phyloP scores from a whole-genome alignment of 2,329 filamentous ascomycete species.

The Fusarium buharicum region DNA sequence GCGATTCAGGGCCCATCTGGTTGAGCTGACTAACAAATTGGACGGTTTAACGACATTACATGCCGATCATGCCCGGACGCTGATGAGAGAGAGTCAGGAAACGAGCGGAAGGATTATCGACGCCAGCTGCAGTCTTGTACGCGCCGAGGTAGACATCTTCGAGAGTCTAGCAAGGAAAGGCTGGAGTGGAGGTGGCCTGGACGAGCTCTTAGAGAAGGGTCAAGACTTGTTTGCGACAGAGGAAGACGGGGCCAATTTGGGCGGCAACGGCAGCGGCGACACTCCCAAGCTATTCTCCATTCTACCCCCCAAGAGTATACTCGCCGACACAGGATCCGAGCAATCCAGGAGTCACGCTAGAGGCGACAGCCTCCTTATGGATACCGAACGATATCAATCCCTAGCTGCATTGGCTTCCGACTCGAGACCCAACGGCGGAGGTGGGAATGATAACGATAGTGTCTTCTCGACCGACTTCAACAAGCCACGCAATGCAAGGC shows the following conservation, averaged over 20 bases:
- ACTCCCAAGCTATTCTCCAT: constrained; percentile 70
- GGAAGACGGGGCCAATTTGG: constrained; percentile 49
- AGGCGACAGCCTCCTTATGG: constrained; percentile 65
- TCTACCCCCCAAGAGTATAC: constrained; percentile 70
- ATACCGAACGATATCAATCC: constrained; percentile 67
- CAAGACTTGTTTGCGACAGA: constrained; percentile 67
- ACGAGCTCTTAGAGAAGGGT: constrained; percentile 72
- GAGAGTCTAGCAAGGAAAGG: constrained; percentile 74
- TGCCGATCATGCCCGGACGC: constrained; percentile 66
- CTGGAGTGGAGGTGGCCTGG: constrained; percentile 73
- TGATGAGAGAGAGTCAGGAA: constrained; percentile 72
- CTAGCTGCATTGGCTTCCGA: constrained; percentile 59
- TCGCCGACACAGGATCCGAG: constrained; percentile 62
- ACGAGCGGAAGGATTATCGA: constrained; percentile 71
- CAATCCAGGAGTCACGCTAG: constrained; percentile 55
- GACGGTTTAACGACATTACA: constrained; percentile 71
- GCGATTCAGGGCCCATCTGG: constrained; percentile 70
- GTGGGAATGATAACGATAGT: constrained; percentile 61
- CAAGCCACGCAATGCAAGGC: constrained; percentile 63
- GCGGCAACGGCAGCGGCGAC: constrained; percentile 49
- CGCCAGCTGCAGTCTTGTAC: constrained; percentile 71
- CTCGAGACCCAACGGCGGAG: constrained; percentile 43
- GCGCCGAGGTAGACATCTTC: constrained; percentile 76
- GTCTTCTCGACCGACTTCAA: constrained; percentile 66
- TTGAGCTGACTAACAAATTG: constrained; percentile 69